These are phyloP conservation scores for Phialemoniopsis sp. DNA, from an alignment of 2,329 filamentous ascomycete species.

Conservation along the genomic window DNA sequence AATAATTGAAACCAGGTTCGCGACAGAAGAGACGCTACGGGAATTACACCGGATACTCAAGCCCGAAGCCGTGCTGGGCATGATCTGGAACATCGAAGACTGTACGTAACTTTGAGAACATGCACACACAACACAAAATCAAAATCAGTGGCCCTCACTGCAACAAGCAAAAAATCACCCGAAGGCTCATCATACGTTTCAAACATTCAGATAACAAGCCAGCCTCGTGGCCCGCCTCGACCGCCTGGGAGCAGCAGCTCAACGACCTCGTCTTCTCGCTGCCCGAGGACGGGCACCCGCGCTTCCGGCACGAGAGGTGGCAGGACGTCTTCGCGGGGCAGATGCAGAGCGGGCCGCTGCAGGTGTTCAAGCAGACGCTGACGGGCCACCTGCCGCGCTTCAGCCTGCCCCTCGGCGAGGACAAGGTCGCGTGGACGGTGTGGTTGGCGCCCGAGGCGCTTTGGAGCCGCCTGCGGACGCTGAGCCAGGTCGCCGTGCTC, in stretches of 20 bases:
- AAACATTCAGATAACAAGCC: constrained; percentile 57
- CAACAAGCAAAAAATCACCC: no score
- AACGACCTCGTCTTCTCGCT: constrained; percentile 53
- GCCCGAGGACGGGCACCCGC: constrained; percentile 52
- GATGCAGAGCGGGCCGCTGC: constrained; percentile 40
- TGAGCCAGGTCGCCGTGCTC: constrained; percentile 61
- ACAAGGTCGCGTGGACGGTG: constrained; percentile 51
- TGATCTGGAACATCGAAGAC: constrained; percentile 74
- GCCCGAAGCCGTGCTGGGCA: constrained; percentile 54
- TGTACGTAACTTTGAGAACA: constrained; percentile 38
- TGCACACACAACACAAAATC: neutral
- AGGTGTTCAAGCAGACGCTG: constrained; percentile 34
- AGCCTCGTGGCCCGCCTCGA: constrained; percentile 45
- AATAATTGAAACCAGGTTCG: no score
- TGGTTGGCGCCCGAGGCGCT: constrained; percentile 55
- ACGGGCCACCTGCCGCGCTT: constrained; percentile 43
- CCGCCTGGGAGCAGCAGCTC: constrained; percentile 57
- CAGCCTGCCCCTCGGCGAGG: constrained; percentile 55
- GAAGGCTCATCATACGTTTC: neutral
- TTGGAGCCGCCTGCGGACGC: constrained; percentile 60
- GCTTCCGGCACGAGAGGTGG: constrained; percentile 65
- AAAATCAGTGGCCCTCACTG: no score
- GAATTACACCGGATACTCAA: constrained; percentile 64
- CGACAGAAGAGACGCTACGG: constrained; percentile 53
- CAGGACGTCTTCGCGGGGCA: constrained; percentile 59